Evolutionary conservation across 768 basidiomycete genomes (phyloP), one percentile per base, ranked within the genome.

Genomic region (Austroboletus eburneus): DNA sequence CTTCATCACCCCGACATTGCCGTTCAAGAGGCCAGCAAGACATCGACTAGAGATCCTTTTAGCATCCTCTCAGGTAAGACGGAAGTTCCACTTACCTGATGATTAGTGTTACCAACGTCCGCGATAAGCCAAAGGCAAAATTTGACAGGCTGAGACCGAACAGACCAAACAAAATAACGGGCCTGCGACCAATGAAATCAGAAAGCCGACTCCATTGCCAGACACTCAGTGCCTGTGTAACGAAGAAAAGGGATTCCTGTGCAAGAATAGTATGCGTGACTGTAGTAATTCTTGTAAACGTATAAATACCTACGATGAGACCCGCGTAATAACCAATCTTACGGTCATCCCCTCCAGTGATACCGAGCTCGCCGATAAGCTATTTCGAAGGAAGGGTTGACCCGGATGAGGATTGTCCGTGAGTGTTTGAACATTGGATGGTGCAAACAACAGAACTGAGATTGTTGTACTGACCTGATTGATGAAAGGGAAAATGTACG

Each of bases 291-390:
- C 16, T 5, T 12, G 20, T 24, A 27, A 25, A 32, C n/a, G 17
- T 40, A 49, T 49, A 24, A 1, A n/a, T n/a, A 51, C 82, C 66
- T 46, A 83, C 79, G 38, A 66, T 61, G 23, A 85, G 54, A 24
- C 81, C 83, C 20, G 79, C 81, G 57, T 85, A 85, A 54, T 85
- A 85, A 23, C 83, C 83, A 3, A 83, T 78, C 65, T 79, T 80
- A 42, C 71, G 69, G 36, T 79, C 73, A 48, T 85, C 80, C 17
- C 82, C 83, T n/a, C n/a, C n/a, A n/a, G n/a, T n/a, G n/a, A n/a
- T n/a, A n/a, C n/a, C n/a, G n/a, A n/a, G n/a, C n/a, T n/a, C n/a
- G n/a, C n/a, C n/a, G n/a, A n/a, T n/a, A n/a, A n/a, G n/a, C n/a
- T n/a, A n/a, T n/a, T n/a, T n/a, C n/a, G n/a, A n/a, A n/a, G n/a